These are phyloP conservation scores for Aspergillus ochraceoroseus DNA, from an alignment of 2,329 filamentous ascomycete species.

Conservation along the genomic window DNA sequence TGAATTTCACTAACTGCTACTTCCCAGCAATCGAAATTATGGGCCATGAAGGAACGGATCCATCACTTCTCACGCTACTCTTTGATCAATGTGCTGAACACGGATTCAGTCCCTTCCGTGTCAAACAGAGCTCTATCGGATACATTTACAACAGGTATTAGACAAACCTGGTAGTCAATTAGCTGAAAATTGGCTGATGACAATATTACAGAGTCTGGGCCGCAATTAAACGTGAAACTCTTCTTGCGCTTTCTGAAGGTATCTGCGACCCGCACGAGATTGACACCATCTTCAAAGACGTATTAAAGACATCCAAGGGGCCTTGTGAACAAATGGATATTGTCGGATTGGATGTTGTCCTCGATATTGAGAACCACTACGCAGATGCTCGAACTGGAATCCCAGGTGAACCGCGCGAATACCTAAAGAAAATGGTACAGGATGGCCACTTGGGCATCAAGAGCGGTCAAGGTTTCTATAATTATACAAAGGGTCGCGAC, in stretches of 20 bases:
- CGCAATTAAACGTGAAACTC: constrained; percentile 42
- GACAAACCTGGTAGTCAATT: too few relatives aligned
- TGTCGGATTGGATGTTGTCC: constrained; percentile 41
- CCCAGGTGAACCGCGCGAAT: constrained; percentile 3
- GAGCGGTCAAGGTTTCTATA: constrained; percentile 8
- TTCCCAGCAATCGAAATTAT: constrained; percentile 38
- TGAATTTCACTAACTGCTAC: too few relatives aligned
- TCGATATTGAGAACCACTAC: constrained; percentile 42
- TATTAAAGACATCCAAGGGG: constrained; percentile 35
- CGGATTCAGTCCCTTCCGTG: constrained; percentile 38
- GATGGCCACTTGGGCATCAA: constrained; percentile 5
- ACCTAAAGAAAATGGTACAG: constrained; percentile 6
- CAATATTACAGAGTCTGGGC: constrained; percentile 37
- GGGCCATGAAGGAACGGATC: constrained; percentile 34
- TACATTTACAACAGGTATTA: constrained; percentile 43
- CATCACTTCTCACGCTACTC: constrained; percentile 28
- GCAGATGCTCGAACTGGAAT: constrained; percentile 4
- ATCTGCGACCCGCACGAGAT: constrained; percentile 36
- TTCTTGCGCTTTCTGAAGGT: constrained; percentile 34
- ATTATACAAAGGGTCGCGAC: too few relatives aligned
- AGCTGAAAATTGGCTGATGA: too few relatives aligned
- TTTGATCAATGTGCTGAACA: constrained; percentile 29
- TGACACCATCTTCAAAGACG: constrained; percentile 37
- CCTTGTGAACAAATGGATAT: constrained; percentile 42
- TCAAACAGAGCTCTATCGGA: constrained; percentile 35